Evolutionary conservation across 2,329 filamentous ascomycete genomes (phyloP).

Genomic region (Didymella exigua): DNA sequence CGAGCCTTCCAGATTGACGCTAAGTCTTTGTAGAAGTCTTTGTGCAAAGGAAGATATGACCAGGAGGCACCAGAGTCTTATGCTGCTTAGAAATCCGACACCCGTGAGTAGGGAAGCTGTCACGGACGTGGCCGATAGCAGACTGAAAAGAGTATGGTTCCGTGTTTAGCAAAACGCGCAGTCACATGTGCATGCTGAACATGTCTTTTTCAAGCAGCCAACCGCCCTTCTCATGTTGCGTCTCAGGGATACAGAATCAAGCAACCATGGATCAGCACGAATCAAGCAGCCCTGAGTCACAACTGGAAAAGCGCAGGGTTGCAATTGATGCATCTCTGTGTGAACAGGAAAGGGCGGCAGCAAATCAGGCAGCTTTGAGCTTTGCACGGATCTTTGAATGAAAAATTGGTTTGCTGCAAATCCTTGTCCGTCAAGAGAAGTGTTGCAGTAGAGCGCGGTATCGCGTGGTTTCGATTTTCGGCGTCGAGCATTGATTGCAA

Average conservation of each 20-base stretch:
- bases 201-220: not conserved
- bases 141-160: slow-evolving; percentile 10
- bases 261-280: too few relatives aligned
- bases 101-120: slow-evolving; percentile 1
- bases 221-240: slow-evolving; percentile 1
- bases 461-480: slow-evolving; percentile 5
- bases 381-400: too few relatives aligned
- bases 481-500: slow-evolving; percentile 2
- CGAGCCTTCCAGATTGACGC: not conserved
- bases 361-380: too few relatives aligned
- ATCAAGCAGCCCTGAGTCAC: too few relatives aligned
- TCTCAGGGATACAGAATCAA: too few relatives aligned
- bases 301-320: too few relatives aligned
- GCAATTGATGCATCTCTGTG: too few relatives aligned
- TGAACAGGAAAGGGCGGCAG: not conserved
- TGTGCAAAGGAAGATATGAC: not conserved
- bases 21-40: not conserved
- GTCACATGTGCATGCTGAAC: slow-evolving; percentile 4
- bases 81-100: not conserved
- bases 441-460: not conserved
- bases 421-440: too few relatives aligned
- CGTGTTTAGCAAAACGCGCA: slow-evolving; percentile 11
- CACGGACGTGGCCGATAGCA: not conserved
- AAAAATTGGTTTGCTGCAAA: too few relatives aligned
- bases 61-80: not conserved